Base-by-base conservation (phyloP, 208 protist genomes). In the Porcisia hertigi region DNA sequence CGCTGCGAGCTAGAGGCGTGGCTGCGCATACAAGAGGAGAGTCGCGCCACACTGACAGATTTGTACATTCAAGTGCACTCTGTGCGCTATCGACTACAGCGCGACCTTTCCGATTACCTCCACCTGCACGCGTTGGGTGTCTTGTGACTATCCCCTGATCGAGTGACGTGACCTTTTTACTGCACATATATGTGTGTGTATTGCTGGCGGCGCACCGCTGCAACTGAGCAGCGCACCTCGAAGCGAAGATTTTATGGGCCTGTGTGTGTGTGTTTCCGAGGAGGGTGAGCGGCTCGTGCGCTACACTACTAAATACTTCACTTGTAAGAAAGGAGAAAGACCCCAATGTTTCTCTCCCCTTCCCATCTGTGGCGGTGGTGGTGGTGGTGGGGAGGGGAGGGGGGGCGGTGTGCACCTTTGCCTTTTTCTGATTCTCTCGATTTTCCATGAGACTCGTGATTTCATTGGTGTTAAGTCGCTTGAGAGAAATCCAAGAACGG, bases 101-200 rank as follows among this genome's bases (percentile, higher is more conserved):
- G 90, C 7, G 87, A 94, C 30, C 75, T 94, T 57, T 79, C 77
- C 36, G 87, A 94, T 53, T 94, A 89, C 59, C 69, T 94, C 3
- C 81, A 90, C 43, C 75, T 94, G 16, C 85, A 84, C 53, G 81
- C 82, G 7, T 65, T 84, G 63, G 80, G 85, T 20, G 86, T 93
- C 3, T 16, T 91, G 18, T 87, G 62, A 85, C 3, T 18, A 18
- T n/a, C 30, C 53, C 18, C 36, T 49, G 14, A 0, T 4, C 14
- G 4, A 54, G 1, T 16, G 14, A 72, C 47, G n/a, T 39, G 16
- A 25, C 57, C 49, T 25, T 34, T 65, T 34, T 65, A 16, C 20
- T 52, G 36, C 53, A 14, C 52, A 47, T 16, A 34, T 39, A 60
- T 9, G 62, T 39, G 53, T 49, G 49, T 12, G 14, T 58, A 47